Conservation (phyloP, 495 filamentous ascomycete species). For the Penicillium samsonianum region DNA sequence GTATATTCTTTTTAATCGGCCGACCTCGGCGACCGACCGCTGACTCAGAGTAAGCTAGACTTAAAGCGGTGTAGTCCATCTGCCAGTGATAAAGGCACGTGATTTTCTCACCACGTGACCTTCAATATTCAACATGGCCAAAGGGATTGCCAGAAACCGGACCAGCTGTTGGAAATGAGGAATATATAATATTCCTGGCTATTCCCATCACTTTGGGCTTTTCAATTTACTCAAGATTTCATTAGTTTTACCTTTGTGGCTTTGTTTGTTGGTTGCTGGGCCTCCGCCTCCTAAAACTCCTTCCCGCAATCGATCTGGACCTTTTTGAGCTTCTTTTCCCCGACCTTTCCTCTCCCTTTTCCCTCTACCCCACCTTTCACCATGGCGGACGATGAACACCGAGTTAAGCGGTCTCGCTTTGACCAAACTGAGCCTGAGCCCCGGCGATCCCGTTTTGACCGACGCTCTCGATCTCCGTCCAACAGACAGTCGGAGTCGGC, state of each 20-base stretch:
- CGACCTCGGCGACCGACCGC: constrained; percentile 40
- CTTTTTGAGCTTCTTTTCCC: constrained; percentile 15
- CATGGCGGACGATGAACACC: constrained; percentile 81
- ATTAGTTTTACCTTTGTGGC: background rate
- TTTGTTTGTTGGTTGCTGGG: background rate
- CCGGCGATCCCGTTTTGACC: constrained; percentile 77
- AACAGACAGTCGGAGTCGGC: constrained; percentile 58
- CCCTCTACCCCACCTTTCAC: constrained; percentile 7
- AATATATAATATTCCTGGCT: background rate
- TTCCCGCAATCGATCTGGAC: constrained; percentile 26
- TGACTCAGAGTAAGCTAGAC: constrained; percentile 34
- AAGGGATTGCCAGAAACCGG: background rate
- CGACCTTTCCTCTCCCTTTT: constrained; percentile 1
- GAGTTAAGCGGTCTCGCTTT: constrained; percentile 85
- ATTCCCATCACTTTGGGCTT: background rate
- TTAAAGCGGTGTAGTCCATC: constrained; percentile 2
- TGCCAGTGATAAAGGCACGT: background rate
- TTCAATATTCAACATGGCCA: background rate
- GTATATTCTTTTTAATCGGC: constrained; percentile 40
- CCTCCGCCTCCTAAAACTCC: constrained; percentile 26
- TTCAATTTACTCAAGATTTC: background rate
- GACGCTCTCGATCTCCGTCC: constrained; percentile 81
- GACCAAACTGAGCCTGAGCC: constrained; percentile 83
- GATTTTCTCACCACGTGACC: background rate
- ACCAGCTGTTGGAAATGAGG: background rate